A percentile compares a stretch with the other conserved stretches of the same genome.
phyloP scores from a whole-genome alignment of 2,329 filamentous ascomycete genomes.

The Fusarium miscanthi region DNA sequence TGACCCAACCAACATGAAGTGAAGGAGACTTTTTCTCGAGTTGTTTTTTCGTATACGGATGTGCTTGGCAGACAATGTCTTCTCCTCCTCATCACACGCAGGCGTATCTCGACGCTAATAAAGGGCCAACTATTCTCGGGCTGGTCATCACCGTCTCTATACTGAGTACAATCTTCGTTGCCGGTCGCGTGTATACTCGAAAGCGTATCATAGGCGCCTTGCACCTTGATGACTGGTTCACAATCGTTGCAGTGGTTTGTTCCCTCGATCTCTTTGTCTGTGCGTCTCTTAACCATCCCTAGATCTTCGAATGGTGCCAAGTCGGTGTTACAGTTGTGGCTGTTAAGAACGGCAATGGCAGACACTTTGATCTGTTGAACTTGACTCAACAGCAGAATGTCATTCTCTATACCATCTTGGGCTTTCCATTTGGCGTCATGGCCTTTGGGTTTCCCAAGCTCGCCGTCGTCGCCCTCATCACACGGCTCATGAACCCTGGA shows the following conservation, averaged over 20 bases:
- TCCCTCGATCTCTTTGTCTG: accelerated
- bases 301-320: constrained; percentile 50
- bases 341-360: constrained; percentile 53
- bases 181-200: constrained; percentile 21
- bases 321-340: constrained; percentile 50
- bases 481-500: constrained; percentile 53
- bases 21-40: neutral
- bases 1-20: neutral
- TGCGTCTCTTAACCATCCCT: neutral
- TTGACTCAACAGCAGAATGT: constrained; percentile 45
- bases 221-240: constrained; percentile 31
- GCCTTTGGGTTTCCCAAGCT: constrained; percentile 56
- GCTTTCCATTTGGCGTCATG: constrained; percentile 52
- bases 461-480: constrained; percentile 54
- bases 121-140: constrained; percentile 25
- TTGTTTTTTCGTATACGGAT: neutral
- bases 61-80: neutral
- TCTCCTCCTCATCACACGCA: constrained; percentile 9
- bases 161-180: constrained; percentile 24
- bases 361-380: constrained; percentile 50
- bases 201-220: constrained; percentile 26
- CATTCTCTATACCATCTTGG: constrained; percentile 52
- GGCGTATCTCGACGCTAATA: constrained; percentile 25
- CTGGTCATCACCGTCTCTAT: constrained; percentile 18
- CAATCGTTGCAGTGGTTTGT: constrained; percentile 21